Evolutionary conservation across 768 basidiomycete species (phyloP).

Genomic region (Leccinum subtestaceum): DNA sequence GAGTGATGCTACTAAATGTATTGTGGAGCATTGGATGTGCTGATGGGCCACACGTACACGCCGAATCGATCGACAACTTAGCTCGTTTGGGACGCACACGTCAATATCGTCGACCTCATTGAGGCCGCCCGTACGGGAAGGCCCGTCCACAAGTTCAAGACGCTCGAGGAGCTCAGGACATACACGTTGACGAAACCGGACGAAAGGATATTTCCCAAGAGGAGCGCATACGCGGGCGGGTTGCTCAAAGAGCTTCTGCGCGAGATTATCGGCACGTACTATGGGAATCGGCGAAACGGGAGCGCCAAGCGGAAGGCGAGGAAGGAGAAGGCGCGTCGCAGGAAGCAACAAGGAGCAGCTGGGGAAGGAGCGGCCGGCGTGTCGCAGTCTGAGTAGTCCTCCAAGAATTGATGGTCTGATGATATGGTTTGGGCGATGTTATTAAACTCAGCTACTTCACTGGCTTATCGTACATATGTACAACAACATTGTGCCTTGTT

Average conservation of each 20-base stretch:
- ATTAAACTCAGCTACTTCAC: neutral
- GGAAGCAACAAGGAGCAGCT: neutral
- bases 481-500: no score
- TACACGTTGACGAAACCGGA: constrained; percentile 18
- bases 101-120: constrained; percentile 35
- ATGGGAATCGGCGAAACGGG: constrained; percentile 18
- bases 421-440: neutral
- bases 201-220: constrained; percentile 28
- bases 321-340: constrained; percentile 4
- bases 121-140: constrained; percentile 11
- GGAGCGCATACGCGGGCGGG: constrained; percentile 28
- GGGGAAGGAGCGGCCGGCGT: neutral
- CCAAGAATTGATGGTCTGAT: neutral
- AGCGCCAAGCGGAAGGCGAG: constrained; percentile 16
- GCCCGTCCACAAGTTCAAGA: constrained; percentile 20
- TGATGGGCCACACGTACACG: neutral
- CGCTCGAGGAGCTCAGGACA: constrained; percentile 17
- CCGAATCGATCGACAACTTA: neutral
- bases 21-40: neutral
- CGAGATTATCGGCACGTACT: constrained; percentile 20
- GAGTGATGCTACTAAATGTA: neutral
- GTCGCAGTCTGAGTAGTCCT: neutral
- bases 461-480: neutral
- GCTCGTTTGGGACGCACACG: constrained; percentile 23
- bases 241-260: constrained; percentile 30